phyloP scores from a whole-genome alignment of 805 yeast species.

The Yamadazyma takamatsuzukensis region DNA sequence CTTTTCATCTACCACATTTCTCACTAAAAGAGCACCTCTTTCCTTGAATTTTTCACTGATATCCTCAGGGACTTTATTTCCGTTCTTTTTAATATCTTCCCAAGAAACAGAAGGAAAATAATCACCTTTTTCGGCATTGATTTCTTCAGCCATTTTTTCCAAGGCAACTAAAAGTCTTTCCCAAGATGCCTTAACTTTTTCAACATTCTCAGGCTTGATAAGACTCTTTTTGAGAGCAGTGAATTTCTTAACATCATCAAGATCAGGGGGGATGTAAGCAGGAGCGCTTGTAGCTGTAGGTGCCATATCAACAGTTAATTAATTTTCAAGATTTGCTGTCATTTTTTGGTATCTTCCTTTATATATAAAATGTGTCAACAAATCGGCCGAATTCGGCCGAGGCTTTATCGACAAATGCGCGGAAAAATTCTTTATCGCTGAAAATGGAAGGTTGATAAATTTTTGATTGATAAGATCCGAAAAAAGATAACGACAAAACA shows the following conservation, averaged over 20 bases:
- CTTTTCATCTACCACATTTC: conserved; percentile 24
- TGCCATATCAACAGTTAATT: too few relatives aligned
- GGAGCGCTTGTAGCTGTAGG: conserved; percentile 2
- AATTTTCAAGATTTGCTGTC: too few relatives aligned
- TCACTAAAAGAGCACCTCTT: conserved; percentile 26
- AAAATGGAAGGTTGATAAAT: too few relatives aligned
- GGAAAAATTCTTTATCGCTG: too few relatives aligned
- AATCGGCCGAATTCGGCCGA: too few relatives aligned
- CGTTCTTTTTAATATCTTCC: conserved; percentile 8
- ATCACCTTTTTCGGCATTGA: conserved; percentile 7
- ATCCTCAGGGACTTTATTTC: conserved; percentile 9
- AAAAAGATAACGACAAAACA: too few relatives aligned
- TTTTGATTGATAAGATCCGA: too few relatives aligned
- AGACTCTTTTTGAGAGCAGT: conserved; percentile 15
- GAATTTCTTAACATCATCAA: conserved; percentile 8
- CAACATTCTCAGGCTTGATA: conserved; percentile 21
- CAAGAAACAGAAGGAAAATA: conserved; percentile 13
- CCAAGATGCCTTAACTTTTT: conserved; percentile 26
- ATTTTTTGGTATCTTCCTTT: too few relatives aligned
- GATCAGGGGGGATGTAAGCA: conserved; percentile 7
- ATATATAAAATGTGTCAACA: too few relatives aligned
- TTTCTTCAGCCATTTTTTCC: conserved; percentile 14
- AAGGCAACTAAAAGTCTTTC: conserved; percentile 20
- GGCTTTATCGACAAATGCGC: too few relatives aligned
- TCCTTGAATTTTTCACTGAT: conserved; percentile 7